Evolutionary conservation across 2,329 filamentous ascomycete genomes (phyloP), one percentile per base, ranked within the genome.

Genomic region (Gremmenia infestans): DNA sequence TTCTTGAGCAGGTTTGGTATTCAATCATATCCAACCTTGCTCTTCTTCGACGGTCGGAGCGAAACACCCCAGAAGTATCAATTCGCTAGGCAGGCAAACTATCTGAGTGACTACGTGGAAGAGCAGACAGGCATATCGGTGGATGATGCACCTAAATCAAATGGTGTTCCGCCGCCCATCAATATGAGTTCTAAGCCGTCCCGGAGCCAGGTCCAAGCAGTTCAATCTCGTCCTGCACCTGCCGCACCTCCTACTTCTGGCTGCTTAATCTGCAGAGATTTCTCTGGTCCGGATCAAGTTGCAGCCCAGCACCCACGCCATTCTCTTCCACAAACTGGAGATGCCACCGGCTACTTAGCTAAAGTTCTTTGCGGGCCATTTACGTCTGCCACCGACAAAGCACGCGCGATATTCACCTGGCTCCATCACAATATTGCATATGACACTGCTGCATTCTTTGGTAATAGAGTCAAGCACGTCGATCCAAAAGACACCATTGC

Each of bases 341-440:
- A 83, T 46, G 85, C 87, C 0, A 76, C 94, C 3, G 82, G 80
- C 19, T 89, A 89, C 74, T 79, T 99, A 23, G 91, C 92, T 0
- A 80, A 82, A 51, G 82, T 88, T 51, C 81, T 97, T 19, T 96
- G 91, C 55, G 77, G 80, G 4, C 87, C 88, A 0, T 97, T 97
- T 68, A 73, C 83, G 0, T 96, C 90, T 0, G 74, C 77, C 1
- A 96, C 93, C 0, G 93, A 97, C 72, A 97, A 97, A 74, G 93
- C 94, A 2, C 82, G 94, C 28, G 91, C 85, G 2, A 89, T 99
- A 57, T 97, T 97, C 70, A 90, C 89, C 1, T 99, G 94, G 94
- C 84, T 92, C 42, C 93, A 97, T 72, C 86, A 97, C 72, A 97
- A 97, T 65, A 86, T 99, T 56, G 80, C 79, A 48, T 99, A 97